Evolutionary conservation across 2,329 filamentous ascomycete species (phyloP), one percentile per base, ranked within the genome.

Genomic region (Pseudodiploospora longispora): DNA sequence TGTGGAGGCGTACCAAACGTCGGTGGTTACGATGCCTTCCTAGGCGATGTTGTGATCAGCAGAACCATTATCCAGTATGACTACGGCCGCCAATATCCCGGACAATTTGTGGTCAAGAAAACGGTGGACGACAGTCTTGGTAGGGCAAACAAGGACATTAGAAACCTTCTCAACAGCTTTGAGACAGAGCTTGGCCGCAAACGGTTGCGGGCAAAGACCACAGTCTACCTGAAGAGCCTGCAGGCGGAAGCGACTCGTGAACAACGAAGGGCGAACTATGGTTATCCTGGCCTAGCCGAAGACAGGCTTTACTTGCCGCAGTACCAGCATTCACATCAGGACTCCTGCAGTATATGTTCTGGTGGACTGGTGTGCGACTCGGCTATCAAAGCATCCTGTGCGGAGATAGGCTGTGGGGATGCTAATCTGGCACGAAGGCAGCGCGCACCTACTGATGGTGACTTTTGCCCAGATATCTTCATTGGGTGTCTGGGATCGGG

Each of bases 401-500:
- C 42, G 4, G 54, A 60, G 3, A 45, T 64, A 5, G 50, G 47
- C 0, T 66, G 62, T 43, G 54, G 57, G 19, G 42, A 44, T 10
- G 31, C n/a, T 3, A 10, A 51, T 6, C 36, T 55, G 2, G 33
- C 54, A 1, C 6, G 27, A 0, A 51, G 52, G 28, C 40, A 27
- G 4, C 47, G 43, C 2, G 28, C 46, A 1, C 10, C 12, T 5
- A 10, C 3, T 12, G 31, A 36, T 1, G 38, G 36, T 6, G 43
- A 44, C 10, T 42, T 49, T 61, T 4, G 41, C 59, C 30, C 57
- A 60, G 41, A 62, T 56, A 47, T 69, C 0, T 61, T 66, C 41
- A 54, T 69, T 27, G 67, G 68, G 1, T 48, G 48, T 1, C 55
- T 70, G 6, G 67, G 56, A 3, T 68, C 65, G 1, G 64, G 59